Evolutionary conservation across 805 yeast species (phyloP), one percentile per base, ranked within the genome.

Genomic region (Wickerhamiella slavikovae): DNA sequence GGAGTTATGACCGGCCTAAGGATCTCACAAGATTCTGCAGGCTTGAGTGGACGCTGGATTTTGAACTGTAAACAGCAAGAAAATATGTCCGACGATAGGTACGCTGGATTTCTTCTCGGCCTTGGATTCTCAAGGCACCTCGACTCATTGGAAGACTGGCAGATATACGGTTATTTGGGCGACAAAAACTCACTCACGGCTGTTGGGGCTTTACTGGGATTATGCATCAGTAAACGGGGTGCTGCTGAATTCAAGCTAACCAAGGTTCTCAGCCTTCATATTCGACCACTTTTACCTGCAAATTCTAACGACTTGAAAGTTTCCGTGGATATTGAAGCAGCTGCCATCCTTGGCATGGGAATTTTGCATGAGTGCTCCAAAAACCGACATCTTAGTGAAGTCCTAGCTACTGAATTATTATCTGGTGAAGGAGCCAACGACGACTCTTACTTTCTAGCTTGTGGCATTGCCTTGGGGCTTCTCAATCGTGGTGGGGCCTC

Each of bases 101-200:
- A 83, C 55, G 95, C 94, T 15, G 99, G 99, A 0, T 82, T 89
- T 40, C 51, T 89, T n/a, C 52, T 80, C 13, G 98, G 95, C 0
- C 56, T 89, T 16, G 99, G 99, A 0, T 54, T 89, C 18, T 79
- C 79, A 51, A 96, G 96, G 0, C 93, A 83, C 46, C 53, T 89
- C 41, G 69, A 65, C 33, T 60, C 62, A 24, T 53, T 89, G 16
- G 96, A 85, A 43, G 94, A 89, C 48, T 89, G 96, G 95, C 94
- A 83, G 46, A 76, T 85, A 18, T 89, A 80, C 48, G 83, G 85
- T 44, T 82, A 80, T 40, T 54, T 89, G 30, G 92, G 93, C 0
- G 92, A 93, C 1, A 83, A 89, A 39, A 80, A 78, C 42, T 66
- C 74, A 3, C 64, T 64, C 24, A 78, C 93, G 0, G 78, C 93